These are phyloP conservation scores for Flueggea neowawraea DNA, from an alignment of 441 rosid species.

Conservation along the genomic window DNA sequence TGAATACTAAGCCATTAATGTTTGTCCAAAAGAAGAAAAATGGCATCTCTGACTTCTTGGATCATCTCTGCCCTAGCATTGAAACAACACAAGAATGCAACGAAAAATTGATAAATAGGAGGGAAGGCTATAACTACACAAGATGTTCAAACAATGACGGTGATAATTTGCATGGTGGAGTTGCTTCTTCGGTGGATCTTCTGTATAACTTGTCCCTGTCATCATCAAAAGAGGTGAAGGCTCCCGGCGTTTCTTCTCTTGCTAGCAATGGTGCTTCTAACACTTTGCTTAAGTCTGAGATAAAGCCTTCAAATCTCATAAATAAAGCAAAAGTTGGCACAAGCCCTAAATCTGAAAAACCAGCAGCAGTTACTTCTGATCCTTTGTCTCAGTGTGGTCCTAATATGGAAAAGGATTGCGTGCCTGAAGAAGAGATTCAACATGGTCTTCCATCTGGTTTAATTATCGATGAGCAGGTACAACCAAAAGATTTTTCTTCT, in stretches of 20 bases:
- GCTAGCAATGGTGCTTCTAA: constrained; percentile 10
- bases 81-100: constrained; percentile 3
- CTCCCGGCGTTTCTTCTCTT: constrained; percentile 7
- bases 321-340: constrained; percentile 5
- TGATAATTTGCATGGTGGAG: constrained; percentile 7
- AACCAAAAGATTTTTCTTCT: constrained; percentile 1
- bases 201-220: constrained; percentile 28
- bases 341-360: constrained; percentile 16
- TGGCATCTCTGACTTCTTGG: constrained; percentile 9
- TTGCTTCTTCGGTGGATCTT: constrained; percentile 22
- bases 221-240: constrained; percentile 18
- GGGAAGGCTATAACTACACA: too few species aligned
- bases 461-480: constrained; percentile 25
- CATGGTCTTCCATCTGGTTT: constrained; percentile 14
- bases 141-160: background rate
- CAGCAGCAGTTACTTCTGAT: constrained; percentile 16
- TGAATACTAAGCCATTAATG: constrained; percentile 1
- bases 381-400: constrained; percentile 4
- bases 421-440: constrained; percentile 16
- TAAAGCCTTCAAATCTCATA: constrained; percentile 15
- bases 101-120: background rate
- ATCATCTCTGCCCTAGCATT: background rate
- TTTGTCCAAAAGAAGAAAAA: constrained; percentile 13
- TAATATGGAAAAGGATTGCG: constrained; percentile 6
- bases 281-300: constrained; percentile 12